Conservation (phyloP, 2,329 filamentous ascomycete species). For the Pseudomassariella vexata region DNA sequence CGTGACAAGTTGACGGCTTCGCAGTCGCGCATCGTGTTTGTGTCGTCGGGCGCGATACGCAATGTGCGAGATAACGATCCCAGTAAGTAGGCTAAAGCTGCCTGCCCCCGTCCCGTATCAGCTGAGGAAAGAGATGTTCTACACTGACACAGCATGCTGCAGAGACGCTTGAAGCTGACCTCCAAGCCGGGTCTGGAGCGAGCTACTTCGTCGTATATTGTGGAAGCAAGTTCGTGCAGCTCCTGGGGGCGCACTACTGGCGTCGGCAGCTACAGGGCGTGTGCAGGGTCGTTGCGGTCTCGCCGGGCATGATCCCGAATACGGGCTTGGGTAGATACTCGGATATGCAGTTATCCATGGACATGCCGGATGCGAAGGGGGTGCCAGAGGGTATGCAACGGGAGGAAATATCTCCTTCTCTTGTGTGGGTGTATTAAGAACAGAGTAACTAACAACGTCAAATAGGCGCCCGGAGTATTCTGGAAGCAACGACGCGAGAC, state of each 20-base stretch:
- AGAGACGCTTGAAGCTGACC: conserved; percentile 15
- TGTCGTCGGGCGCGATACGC: conserved; percentile 44
- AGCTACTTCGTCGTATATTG: conserved; percentile 27
- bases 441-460: background rate
- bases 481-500: conserved; percentile 34
- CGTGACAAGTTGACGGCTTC: conserved; percentile 40
- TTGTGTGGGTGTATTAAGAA: too few species aligned
- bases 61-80: conserved; percentile 32
- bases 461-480: conserved; percentile 38
- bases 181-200: conserved; percentile 29
- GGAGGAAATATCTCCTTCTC: too few species aligned
- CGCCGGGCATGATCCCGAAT: conserved; percentile 44
- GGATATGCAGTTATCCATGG: conserved; percentile 19
- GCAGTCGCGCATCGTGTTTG: conserved; percentile 40
- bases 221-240: conserved; percentile 43
- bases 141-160: too few species aligned
- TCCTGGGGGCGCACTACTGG: conserved; percentile 51
- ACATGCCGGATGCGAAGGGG: conserved; percentile 40
- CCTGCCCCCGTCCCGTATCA: too few species aligned
- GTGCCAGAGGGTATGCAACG: conserved; percentile 40
- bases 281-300: conserved; percentile 44
- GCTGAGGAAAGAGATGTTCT: too few species aligned
- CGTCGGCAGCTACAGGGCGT: conserved; percentile 40
- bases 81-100: conserved; percentile 21
- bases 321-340: conserved; percentile 34